phyloP scores from a whole-genome alignment of 2,329 filamentous ascomycete genomes.

The Pseudocercospora cruenta region DNA sequence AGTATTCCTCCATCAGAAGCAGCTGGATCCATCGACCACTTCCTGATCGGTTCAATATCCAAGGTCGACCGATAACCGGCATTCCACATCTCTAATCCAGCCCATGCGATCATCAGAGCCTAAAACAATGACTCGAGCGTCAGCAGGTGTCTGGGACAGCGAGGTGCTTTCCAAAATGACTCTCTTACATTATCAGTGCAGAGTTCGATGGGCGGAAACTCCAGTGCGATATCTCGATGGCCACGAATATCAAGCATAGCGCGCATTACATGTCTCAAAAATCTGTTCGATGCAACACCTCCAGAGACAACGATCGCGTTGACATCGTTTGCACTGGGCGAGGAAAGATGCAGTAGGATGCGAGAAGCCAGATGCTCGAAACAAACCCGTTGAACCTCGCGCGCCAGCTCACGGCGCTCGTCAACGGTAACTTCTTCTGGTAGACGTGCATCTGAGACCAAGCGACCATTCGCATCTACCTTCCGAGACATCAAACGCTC shows the following conservation, averaged over 20 bases:
- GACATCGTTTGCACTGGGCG: conserved; percentile 37
- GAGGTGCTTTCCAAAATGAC: background rate
- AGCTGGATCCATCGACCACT: conserved; percentile 73
- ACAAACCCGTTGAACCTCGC: conserved; percentile 73
- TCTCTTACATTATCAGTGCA: conserved; percentile 80
- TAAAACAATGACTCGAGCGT: background rate
- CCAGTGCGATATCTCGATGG: conserved; percentile 62
- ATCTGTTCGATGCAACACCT: conserved; percentile 85
- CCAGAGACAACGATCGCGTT: conserved; percentile 79
- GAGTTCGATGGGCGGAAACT: conserved; percentile 74
- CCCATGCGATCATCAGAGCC: conserved; percentile 93
- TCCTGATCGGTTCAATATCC: conserved; percentile 62
- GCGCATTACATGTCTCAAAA: conserved; percentile 66
- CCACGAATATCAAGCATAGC: conserved; percentile 69
- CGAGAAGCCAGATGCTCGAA: conserved; percentile 87
- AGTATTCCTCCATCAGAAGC: conserved; percentile 68
- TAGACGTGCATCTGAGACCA: conserved; percentile 39
- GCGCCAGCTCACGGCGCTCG: conserved; percentile 71
- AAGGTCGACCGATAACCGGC: conserved; percentile 71
- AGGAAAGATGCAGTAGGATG: conserved; percentile 59
- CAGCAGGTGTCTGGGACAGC: background rate
- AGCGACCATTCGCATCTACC: conserved; percentile 30
- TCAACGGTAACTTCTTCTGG: conserved; percentile 51
- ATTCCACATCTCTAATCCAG: conserved; percentile 88
- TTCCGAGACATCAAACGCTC: conserved; percentile 56